These are phyloP conservation scores for Penicillium sclerotiorum DNA, from an alignment of 2,329 filamentous ascomycete species.

Conservation along the genomic window DNA sequence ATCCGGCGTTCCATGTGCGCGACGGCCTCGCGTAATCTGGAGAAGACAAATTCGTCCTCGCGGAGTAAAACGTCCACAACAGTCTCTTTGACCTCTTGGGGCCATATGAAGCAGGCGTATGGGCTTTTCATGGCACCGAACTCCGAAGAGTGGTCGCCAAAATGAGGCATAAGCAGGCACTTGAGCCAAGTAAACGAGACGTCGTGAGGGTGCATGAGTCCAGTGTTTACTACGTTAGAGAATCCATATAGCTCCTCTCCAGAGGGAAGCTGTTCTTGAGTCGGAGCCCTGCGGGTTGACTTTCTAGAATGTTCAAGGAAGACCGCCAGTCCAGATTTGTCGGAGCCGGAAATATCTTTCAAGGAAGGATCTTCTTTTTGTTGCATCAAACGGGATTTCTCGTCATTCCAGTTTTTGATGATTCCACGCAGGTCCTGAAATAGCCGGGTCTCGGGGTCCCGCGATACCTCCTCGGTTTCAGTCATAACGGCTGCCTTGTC, in stretches of 20 bases:
- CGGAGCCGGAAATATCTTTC: constrained; percentile 51
- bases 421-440: constrained; percentile 50
- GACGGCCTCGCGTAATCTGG: constrained; percentile 40
- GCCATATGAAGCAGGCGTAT: constrained; percentile 59
- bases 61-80: constrained; percentile 56
- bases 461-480: constrained; percentile 18
- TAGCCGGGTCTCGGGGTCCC: constrained; percentile 31
- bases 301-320: constrained; percentile 61
- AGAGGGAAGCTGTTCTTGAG: constrained; percentile 43
- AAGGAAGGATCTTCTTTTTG: constrained; percentile 54
- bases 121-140: constrained; percentile 42
- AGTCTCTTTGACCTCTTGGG: constrained; percentile 57
- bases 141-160: constrained; percentile 19
- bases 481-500: constrained; percentile 24
- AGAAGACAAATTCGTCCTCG: constrained; percentile 58
- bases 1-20: constrained; percentile 30
- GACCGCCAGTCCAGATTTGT: constrained; percentile 53
- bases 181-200: constrained; percentile 59
- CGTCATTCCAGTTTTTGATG: constrained; percentile 49
- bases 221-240: constrained; percentile 48
- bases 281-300: constrained; percentile 41
- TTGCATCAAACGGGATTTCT: constrained; percentile 46
- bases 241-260: constrained; percentile 45
- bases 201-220: constrained; percentile 54
- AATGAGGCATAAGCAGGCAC: constrained; percentile 50